phyloP scores from a whole-genome alignment of 108 stramenopile species.

The Schizochytrium sp. region DNA sequence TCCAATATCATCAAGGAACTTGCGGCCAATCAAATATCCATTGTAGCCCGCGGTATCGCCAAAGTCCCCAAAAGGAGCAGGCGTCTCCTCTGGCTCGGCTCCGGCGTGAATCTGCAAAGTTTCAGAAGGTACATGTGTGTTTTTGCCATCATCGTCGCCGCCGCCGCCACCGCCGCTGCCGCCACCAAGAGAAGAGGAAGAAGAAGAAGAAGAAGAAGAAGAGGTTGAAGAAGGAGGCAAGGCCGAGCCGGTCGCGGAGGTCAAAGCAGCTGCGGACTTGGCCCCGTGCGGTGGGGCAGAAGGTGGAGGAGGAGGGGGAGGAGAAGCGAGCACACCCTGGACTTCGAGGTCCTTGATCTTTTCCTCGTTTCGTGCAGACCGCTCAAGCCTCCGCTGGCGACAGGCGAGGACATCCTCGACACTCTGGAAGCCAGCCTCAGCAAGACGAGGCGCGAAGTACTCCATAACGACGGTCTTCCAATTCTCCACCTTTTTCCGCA shows the following conservation, averaged over 20 bases:
- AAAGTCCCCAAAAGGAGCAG: not conserved
- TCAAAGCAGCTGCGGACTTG: no score
- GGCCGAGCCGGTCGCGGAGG: no score
- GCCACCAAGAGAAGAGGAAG: no score
- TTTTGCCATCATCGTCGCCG: no score
- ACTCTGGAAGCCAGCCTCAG: not conserved
- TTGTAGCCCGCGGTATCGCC: not conserved
- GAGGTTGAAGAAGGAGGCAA: no score
- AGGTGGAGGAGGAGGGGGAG: not conserved
- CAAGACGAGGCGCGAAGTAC: not conserved
- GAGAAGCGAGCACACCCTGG: not conserved
- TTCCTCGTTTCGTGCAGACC: not conserved
- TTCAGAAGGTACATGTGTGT: no score
- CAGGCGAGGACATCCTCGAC: not conserved
- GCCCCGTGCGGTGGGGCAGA: no score
- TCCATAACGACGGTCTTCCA: not conserved
- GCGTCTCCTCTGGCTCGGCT: no score
- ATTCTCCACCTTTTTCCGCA: not conserved
- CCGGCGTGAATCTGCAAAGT: no score
- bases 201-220: no score
- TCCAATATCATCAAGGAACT: not conserved
- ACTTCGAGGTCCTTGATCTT: not conserved
- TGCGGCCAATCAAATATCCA: not conserved
- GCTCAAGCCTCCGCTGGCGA: not conserved
- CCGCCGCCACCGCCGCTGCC: no score